Evolutionary conservation across 352 stramenopile genomes (phyloP).

Genomic region (Peronospora destructor): DNA sequence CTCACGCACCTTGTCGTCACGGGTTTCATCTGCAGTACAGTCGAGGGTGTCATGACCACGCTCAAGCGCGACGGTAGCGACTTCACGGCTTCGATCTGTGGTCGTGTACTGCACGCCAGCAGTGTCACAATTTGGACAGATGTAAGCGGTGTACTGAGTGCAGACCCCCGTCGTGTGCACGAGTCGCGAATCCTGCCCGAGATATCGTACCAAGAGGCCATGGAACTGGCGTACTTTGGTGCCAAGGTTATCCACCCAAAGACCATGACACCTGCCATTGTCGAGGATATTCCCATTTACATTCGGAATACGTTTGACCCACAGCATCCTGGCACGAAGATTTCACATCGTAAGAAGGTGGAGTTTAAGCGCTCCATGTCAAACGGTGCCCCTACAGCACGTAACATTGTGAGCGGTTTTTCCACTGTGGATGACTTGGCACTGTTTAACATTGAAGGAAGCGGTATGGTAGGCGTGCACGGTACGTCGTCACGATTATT

Average conservation of each 20-base stretch:
- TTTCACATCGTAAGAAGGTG: slow-evolving; percentile 54
- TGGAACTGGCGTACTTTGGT: slow-evolving; percentile 97
- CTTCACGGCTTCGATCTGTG: slow-evolving; percentile 96
- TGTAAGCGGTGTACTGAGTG: slow-evolving; percentile 92
- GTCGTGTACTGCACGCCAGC: slow-evolving; percentile 84
- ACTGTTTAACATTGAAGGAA: slow-evolving; percentile 94
- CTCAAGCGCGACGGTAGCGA: slow-evolving; percentile 95
- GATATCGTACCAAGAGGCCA: slow-evolving; percentile 96
- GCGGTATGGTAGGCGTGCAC: slow-evolving; percentile 91
- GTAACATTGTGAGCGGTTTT: slow-evolving; percentile 84
- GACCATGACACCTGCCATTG: slow-evolving; percentile 89
- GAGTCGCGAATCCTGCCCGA: slow-evolving; percentile 86
- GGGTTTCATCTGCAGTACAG: slow-evolving; percentile 94
- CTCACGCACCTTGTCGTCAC: slow-evolving; percentile 90
- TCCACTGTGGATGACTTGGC: slow-evolving; percentile 92
- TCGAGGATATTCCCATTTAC: slow-evolving; percentile 93
- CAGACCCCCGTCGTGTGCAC: slow-evolving; percentile 91
- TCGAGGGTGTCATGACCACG: slow-evolving; percentile 92
- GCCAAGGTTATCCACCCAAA: slow-evolving; percentile 97
- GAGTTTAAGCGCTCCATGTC: slow-evolving; percentile 54
- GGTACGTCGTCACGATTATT: slow-evolving; percentile 91
- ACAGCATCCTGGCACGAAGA: slow-evolving; percentile 70
- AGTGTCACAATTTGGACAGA: slow-evolving; percentile 97
- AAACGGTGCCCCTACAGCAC: slow-evolving; percentile 46
- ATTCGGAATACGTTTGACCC: slow-evolving; percentile 97